Percentiles rank a stretch among this genome's conserved stretches.
Evolutionary conservation across 257 asterid species (phyloP).

Genomic region (Nicotiana benthamiana): DNA sequence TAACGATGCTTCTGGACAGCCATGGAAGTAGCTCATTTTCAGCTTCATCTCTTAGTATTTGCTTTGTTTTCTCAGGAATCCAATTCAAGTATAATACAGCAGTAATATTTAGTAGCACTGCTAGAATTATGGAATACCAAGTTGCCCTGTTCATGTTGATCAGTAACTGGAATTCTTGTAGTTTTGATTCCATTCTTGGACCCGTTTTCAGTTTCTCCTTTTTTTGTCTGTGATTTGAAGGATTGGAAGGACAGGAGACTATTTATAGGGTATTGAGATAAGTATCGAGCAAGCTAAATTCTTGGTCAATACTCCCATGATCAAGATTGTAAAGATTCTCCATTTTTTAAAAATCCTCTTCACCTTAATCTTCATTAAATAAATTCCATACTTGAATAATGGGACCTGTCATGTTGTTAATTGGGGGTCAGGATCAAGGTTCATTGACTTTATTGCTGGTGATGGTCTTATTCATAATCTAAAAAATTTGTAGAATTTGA

Average conservation of each 20-base stretch:
- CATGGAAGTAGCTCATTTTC: not conserved
- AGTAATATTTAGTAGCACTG: not conserved
- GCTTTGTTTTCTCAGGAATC: not conserved
- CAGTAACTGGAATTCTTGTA: not conserved
- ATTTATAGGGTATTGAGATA: not conserved
- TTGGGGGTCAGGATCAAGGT: too few relatives aligned
- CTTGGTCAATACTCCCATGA: not conserved
- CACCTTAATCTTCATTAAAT: too few relatives aligned
- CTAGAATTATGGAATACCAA: not conserved
- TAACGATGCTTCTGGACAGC: not conserved
- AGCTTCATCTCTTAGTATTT: not conserved
- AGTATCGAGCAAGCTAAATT: not conserved
- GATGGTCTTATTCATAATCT: too few relatives aligned
- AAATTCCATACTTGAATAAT: too few relatives aligned
- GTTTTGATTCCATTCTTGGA: conserved; percentile 9
- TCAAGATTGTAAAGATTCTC: not conserved
- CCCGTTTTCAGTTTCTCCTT: not conserved
- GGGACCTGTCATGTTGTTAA: too few relatives aligned
- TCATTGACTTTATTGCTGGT: too few relatives aligned
- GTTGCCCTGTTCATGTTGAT: not conserved
- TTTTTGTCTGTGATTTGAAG: not conserved
- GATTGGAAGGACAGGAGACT: not conserved
- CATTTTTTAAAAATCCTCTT: too few relatives aligned
- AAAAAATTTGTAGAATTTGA: too few relatives aligned
- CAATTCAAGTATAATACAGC: not conserved